Evolutionary conservation across 345 rosid species (phyloP).

Genomic region (Citrus trifoliata): DNA sequence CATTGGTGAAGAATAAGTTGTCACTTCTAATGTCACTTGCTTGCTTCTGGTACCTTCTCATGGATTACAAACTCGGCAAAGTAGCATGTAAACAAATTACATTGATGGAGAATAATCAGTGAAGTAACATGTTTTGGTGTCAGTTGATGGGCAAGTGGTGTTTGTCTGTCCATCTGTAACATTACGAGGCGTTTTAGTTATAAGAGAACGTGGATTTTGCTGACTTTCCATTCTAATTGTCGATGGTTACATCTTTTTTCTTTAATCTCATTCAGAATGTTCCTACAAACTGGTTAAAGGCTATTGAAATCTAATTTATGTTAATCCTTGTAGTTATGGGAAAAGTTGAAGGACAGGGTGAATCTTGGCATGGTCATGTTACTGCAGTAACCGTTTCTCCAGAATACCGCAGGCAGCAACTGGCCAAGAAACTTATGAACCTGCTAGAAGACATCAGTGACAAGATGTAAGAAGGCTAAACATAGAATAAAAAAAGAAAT

Average conservation of each 20-base stretch:
- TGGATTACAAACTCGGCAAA: neutral
- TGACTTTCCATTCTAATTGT: neutral
- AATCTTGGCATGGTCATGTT: conserved; percentile 98
- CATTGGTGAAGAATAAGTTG: neutral
- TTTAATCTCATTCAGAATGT: neutral
- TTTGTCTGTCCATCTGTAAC: neutral
- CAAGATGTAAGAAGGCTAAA: conserved; percentile 59
- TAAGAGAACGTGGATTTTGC: neutral
- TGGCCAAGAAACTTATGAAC: conserved; percentile 90
- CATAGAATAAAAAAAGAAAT: neutral
- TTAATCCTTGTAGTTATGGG: conserved; percentile 70
- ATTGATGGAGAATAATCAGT: neutral
- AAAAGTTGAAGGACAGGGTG: conserved; percentile 96
- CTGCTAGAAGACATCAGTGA: conserved; percentile 82
- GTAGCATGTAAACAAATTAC: neutral
- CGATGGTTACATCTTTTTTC: neutral
- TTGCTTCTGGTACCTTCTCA: neutral
- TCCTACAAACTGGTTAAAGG: neutral
- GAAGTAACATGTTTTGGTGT: neutral
- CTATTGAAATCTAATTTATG: neutral
- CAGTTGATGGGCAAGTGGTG: neutral
- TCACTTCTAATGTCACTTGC: neutral
- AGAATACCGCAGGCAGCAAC: conserved; percentile 86
- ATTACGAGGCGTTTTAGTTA: neutral
- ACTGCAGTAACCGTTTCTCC: conserved; percentile 92